Evolutionary conservation across 1,284 basidiomycete genomes (phyloP).

Genomic region (Ganoderma multipileum): DNA sequence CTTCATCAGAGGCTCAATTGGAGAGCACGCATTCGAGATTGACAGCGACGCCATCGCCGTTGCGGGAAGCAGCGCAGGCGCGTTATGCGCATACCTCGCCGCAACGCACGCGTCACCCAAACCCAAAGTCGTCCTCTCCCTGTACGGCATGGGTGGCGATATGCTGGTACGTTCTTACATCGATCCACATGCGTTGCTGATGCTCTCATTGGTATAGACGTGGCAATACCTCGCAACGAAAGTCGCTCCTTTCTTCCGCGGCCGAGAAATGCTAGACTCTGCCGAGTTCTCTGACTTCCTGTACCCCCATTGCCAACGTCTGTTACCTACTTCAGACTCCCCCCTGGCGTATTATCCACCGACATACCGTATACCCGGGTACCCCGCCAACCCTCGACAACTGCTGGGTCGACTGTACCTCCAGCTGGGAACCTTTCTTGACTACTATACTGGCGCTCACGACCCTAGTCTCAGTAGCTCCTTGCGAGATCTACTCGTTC

Average conservation of each 20-base stretch:
- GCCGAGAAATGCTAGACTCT: slow-evolving; percentile 48
- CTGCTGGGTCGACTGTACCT: slow-evolving; percentile 62
- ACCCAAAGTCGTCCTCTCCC: slow-evolving; percentile 58
- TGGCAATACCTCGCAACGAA: slow-evolving; percentile 49
- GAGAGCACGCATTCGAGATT: slow-evolving; percentile 35
- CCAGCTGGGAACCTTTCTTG: slow-evolving; percentile 62
- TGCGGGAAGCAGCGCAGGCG: slow-evolving; percentile 67
- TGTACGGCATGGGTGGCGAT: slow-evolving; percentile 71
- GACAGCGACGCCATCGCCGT: slow-evolving; percentile 56
- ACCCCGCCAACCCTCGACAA: slow-evolving; percentile 68
- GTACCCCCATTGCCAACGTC: slow-evolving; percentile 40
- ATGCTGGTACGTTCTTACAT: slow-evolving; percentile 52
- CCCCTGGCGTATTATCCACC: slow-evolving; percentile 54
- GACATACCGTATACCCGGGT: slow-evolving; percentile 55
- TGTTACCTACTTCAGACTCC: slow-evolving; percentile 49
- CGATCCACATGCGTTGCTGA: background rate
- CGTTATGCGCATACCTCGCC: slow-evolving; percentile 67
- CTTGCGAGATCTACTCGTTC: slow-evolving; percentile 40
- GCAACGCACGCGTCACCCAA: slow-evolving; percentile 57
- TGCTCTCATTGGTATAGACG: slow-evolving; percentile 32
- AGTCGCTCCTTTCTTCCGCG: slow-evolving; percentile 47
- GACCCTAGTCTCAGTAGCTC: slow-evolving; percentile 56
- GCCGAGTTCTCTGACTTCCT: slow-evolving; percentile 39
- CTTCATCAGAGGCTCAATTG: background rate
- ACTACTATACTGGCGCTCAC: slow-evolving; percentile 67